Evolutionary conservation across 768 basidiomycete genomes (phyloP).

Genomic region (Mycena alexandri): DNA sequence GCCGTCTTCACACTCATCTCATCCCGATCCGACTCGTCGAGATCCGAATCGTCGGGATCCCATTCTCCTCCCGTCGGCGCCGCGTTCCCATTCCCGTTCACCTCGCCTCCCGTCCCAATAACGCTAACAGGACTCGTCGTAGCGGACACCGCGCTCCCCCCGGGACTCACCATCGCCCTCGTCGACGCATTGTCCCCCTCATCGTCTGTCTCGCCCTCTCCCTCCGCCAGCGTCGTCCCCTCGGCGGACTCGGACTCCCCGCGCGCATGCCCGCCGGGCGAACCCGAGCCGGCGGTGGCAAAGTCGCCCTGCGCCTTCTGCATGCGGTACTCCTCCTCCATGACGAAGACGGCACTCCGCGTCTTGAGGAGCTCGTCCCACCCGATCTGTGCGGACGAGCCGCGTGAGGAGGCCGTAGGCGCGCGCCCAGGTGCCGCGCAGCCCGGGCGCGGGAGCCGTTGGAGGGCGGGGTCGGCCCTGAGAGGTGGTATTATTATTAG

Average conservation of each 20-base stretch:
- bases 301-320: slow-evolving; percentile 89
- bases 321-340: slow-evolving; percentile 99
- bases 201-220: slow-evolving; percentile 53
- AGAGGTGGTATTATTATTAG: slow-evolving; percentile 12
- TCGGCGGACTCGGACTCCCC: slow-evolving; percentile 36
- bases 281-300: slow-evolving; percentile 40
- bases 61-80: slow-evolving; percentile 40
- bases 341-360: slow-evolving; percentile 95
- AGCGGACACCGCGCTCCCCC: slow-evolving; percentile 20
- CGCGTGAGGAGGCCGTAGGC: slow-evolving; percentile 93
- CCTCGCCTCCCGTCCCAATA: too few relatives aligned
- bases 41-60: slow-evolving; percentile 78
- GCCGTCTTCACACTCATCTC: slow-evolving; percentile 48
- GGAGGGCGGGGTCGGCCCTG: slow-evolving; percentile 93
- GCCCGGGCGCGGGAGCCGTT: slow-evolving; percentile 93
- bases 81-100: slow-evolving; percentile 34
- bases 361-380: slow-evolving; percentile 99
- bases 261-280: slow-evolving; percentile 43
- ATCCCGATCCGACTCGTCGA: slow-evolving; percentile 74
- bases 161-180: slow-evolving; percentile 60
- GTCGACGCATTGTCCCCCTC: slow-evolving; percentile 82
- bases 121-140: slow-evolving; percentile 42
- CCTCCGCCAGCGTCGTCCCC: slow-evolving; percentile 47
- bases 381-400: slow-evolving; percentile 93
- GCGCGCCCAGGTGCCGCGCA: slow-evolving; percentile 95